phyloP scores from a whole-genome alignment of 495 filamentous ascomycete genomes.

The Lasiosphaeria hispida region DNA sequence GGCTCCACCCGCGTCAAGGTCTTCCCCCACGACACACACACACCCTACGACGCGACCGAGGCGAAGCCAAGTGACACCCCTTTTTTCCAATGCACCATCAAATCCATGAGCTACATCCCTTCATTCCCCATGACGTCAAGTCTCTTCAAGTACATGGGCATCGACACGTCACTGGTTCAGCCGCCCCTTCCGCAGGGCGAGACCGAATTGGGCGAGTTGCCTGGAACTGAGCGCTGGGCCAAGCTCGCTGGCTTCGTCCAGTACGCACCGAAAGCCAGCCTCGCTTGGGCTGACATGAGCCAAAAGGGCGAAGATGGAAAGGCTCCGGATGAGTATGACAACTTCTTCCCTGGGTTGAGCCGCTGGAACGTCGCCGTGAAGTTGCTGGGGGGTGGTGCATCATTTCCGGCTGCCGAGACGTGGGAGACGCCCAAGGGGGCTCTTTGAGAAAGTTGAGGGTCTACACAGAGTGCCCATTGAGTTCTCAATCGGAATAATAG shows the following conservation, averaged over 20 bases:
- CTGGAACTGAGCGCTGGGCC: constrained; percentile 37
- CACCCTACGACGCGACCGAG: constrained; percentile 23
- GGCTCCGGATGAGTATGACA: constrained; percentile 25
- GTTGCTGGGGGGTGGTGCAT: constrained; percentile 41
- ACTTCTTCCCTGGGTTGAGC: constrained; percentile 47
- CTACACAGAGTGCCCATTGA: too few species aligned
- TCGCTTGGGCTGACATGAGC: constrained; percentile 42
- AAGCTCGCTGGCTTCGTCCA: constrained; percentile 19
- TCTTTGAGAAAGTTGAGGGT: background rate
- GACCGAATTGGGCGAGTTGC: constrained; percentile 30
- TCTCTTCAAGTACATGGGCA: constrained; percentile 31
- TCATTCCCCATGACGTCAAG: constrained; percentile 40
- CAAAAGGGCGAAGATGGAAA: constrained; percentile 29
- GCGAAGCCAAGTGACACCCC: constrained; percentile 25
- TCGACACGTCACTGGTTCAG: constrained; percentile 38
- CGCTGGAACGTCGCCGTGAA: constrained; percentile 44
- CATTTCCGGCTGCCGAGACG: constrained; percentile 30
- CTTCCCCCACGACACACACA: constrained; percentile 33
- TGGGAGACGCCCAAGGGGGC: constrained; percentile 25
- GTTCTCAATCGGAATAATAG: too few species aligned
- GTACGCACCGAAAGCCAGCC: constrained; percentile 19
- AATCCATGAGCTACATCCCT: constrained; percentile 40
- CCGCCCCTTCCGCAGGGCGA: constrained; percentile 44
- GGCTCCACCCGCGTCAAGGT: constrained; percentile 42
- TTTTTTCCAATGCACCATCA: constrained; percentile 45